These are phyloP conservation scores for Gremmenia infestans DNA, from an alignment of 2,329 filamentous ascomycete species.

Conservation along the genomic window DNA sequence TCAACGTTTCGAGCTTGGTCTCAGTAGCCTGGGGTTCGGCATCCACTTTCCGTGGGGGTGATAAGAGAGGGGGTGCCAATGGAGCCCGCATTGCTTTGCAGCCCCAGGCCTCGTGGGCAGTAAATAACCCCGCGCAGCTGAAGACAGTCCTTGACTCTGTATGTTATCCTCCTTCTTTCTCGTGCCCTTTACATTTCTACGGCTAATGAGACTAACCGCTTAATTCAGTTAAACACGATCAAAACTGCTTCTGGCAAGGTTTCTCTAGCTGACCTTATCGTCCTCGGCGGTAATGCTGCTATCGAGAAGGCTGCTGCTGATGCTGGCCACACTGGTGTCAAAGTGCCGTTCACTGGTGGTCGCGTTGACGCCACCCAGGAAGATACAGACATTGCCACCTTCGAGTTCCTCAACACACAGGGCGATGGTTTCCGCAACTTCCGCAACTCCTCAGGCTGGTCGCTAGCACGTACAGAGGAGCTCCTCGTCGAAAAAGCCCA, in stretches of 20 bases:
- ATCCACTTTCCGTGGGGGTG: constrained; percentile 66
- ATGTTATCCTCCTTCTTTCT: too few species aligned
- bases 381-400: constrained; percentile 49
- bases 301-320: constrained; percentile 47
- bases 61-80: constrained; percentile 81
- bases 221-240: constrained; percentile 29
- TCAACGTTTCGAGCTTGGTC: constrained; percentile 58
- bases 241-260: constrained; percentile 50
- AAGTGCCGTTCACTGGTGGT: constrained; percentile 51
- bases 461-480: constrained; percentile 48
- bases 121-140: constrained; percentile 58
- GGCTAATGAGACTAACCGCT: too few species aligned
- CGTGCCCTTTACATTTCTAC: too few species aligned
- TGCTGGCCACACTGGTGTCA: constrained; percentile 17
- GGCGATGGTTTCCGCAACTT: constrained; percentile 58
- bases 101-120: constrained; percentile 66
- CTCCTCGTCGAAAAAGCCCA: constrained; percentile 53
- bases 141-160: not conserved
- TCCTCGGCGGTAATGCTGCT: constrained; percentile 50
- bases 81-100: constrained; percentile 60
- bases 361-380: constrained; percentile 52
- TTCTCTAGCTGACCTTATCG: constrained; percentile 54
- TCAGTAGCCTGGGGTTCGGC: constrained; percentile 64
- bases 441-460: constrained; percentile 40
- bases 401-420: constrained; percentile 48